Base-by-base conservation (phyloP, 2,329 filamentous ascomycete species). In the Ascomycota sp. region DNA sequence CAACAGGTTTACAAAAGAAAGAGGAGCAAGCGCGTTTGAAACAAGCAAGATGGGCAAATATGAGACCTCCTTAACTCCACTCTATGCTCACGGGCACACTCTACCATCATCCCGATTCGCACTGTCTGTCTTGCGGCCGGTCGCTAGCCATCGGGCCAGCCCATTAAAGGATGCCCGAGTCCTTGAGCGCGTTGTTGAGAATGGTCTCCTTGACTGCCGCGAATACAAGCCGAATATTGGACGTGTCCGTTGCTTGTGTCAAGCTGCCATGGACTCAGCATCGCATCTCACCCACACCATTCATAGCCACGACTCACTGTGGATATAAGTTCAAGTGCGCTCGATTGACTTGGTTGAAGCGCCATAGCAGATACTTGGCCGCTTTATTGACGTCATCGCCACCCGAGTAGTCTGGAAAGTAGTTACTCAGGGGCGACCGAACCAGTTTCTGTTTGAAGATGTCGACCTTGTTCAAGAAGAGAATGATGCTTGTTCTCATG, bases 121-220 rank as follows among this genome's bases (percentile, higher is more conserved):
- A 21, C 16, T 21, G 16, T 21, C 3, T 21, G 16, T 21, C 16
- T 21, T 21, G 16, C 16, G 16, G 16, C 16, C 16, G 16, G 16
- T 21, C 16, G 16, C 5, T 21, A 3, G 16, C 16, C 16, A 21
- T 21, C 16, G 16, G 16, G 16, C 16, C 16, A 21, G 16, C 16
- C 13, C 42, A 48, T 76, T 57, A 83, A 46, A 98, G 71, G 54
- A 98, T 95, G 44, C 89, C 89, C 16, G 89, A 95, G 55, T 98
- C 89, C 59, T 92, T 93, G 44, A 98, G 68, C 32, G 89, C 89
- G 53, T 98, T 98, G 56, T 95, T 92, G 44, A 98, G 61, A 48
- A 98, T 98, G 27, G 89, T 98, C 59, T 98, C 89, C 55, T 98
- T 98, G 39, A 98, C 89, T 7, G 89, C 89, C 27, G 86, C 89